phyloP scores from a whole-genome alignment of 2,329 filamentous ascomycete species.

The Cladosporium sp. region DNA sequence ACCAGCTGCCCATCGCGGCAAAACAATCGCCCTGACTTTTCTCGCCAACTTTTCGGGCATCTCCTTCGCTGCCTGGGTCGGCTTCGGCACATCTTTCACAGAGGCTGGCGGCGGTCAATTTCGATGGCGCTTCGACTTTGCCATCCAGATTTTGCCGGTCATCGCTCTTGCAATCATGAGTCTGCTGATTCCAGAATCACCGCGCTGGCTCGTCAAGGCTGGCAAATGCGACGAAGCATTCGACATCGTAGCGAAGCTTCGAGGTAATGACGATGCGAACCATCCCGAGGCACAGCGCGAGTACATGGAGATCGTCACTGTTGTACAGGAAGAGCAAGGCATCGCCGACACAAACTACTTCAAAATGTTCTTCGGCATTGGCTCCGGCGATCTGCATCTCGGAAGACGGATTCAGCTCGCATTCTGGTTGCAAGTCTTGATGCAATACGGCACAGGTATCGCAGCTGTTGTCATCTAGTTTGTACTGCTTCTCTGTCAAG shows the following conservation, averaged over 20 bases:
- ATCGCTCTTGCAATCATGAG: slow-evolving; percentile 9
- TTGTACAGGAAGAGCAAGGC: slow-evolving; percentile 12
- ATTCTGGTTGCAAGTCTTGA: slow-evolving; percentile 31
- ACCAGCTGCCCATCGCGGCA: slow-evolving; percentile 18
- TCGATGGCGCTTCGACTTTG: slow-evolving; percentile 20
- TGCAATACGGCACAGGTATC: slow-evolving; percentile 31
- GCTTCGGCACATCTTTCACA: slow-evolving; percentile 18
- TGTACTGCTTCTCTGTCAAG: slow-evolving; percentile 18
- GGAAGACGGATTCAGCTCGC: slow-evolving; percentile 22
- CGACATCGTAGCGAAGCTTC: slow-evolving; percentile 16
- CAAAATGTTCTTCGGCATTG: slow-evolving; percentile 30
- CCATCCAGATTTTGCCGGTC: slow-evolving; percentile 17
- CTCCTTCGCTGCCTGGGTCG: slow-evolving; percentile 19
- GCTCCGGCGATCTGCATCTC: slow-evolving; percentile 13
- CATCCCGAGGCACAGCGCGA: slow-evolving; percentile 22
- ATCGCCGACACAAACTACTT: slow-evolving; percentile 15
- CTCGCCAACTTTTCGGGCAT: slow-evolving; percentile 14
- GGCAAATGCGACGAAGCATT: slow-evolving; percentile 11
- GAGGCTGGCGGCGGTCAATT: slow-evolving; percentile 18
- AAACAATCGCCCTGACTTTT: slow-evolving; percentile 14
- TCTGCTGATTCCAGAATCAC: slow-evolving; percentile 13
- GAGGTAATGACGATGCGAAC: slow-evolving; percentile 16
- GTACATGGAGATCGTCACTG: slow-evolving; percentile 22
- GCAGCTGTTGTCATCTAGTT: slow-evolving; percentile 22
- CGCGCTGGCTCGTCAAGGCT: slow-evolving; percentile 12